Evolutionary conservation across 306 rosid genomes (phyloP).

Genomic region (Nissolia schottii): DNA sequence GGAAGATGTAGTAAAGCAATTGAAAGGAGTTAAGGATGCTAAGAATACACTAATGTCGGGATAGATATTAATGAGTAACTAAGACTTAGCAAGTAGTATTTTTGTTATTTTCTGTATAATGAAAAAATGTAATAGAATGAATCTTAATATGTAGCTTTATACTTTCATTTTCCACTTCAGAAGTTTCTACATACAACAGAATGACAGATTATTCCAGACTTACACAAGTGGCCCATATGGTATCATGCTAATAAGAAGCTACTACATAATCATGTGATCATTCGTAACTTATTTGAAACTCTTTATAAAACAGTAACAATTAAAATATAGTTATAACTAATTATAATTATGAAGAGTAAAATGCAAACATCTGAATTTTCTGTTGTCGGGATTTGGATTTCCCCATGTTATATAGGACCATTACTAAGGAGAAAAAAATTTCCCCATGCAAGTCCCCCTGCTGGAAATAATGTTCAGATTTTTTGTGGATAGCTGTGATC

Average conservation of each 20-base stretch:
- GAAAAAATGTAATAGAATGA: not conserved
- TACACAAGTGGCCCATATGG: not conserved
- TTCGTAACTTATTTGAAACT: not conserved
- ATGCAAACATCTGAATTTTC: not conserved
- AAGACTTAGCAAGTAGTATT: not conserved
- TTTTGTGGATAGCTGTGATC: not conserved
- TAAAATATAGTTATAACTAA: not conserved
- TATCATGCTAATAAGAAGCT: not conserved
- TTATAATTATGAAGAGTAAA: conserved; percentile 1
- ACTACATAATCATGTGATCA: not conserved
- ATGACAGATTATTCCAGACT: conserved; percentile 11
- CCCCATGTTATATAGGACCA: not conserved
- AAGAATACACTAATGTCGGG: not conserved
- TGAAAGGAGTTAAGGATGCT: not conserved
- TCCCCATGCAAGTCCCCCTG: conserved; percentile 2
- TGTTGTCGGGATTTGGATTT: not conserved
- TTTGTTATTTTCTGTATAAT: not conserved
- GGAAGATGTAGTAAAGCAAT: conserved; percentile 6
- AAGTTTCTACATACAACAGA: not conserved
- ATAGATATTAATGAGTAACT: not conserved
- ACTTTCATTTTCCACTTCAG: not conserved
- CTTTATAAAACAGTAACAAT: not conserved
- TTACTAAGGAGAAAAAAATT: not conserved
- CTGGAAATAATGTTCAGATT: conserved; percentile 6
- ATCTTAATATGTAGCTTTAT: not conserved